A percentile compares a stretch with the other conserved stretches of the same genome.
These are phyloP conservation scores for Kondoa malvinella DNA, from an alignment of 768 basidiomycete genomes.

Conservation along the genomic window DNA sequence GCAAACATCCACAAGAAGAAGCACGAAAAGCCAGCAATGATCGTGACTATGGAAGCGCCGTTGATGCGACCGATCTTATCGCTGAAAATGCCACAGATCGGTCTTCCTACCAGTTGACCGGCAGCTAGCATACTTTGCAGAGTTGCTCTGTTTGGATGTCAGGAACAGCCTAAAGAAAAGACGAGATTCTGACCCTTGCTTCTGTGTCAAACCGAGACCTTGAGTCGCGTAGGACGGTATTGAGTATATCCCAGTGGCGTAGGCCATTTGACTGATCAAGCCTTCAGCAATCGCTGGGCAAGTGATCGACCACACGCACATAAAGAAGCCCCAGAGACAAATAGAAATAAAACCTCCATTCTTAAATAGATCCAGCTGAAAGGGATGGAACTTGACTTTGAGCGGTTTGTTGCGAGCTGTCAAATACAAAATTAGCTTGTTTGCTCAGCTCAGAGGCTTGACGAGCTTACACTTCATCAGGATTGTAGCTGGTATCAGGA, in stretches of 20 bases:
- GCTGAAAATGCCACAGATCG: slow-evolving; percentile 27
- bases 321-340: slow-evolving; percentile 28
- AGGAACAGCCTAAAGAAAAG: neutral
- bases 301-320: too few species aligned
- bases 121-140: slow-evolving; percentile 32
- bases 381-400: slow-evolving; percentile 26
- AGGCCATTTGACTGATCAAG: slow-evolving; percentile 30
- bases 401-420: slow-evolving; percentile 26
- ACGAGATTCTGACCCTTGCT: slow-evolving; percentile 27
- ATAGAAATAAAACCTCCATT: slow-evolving; percentile 31
- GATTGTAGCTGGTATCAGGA: slow-evolving; percentile 27
- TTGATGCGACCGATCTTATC: slow-evolving; percentile 31
- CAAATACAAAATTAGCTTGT: neutral
- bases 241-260: slow-evolving; percentile 29
- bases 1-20: slow-evolving; percentile 31
- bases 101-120: slow-evolving; percentile 31
- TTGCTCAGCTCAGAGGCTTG: too few species aligned
- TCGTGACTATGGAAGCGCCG: slow-evolving; percentile 28
- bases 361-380: slow-evolving; percentile 27
- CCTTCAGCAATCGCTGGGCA: too few species aligned
- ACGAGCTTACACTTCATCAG: slow-evolving; percentile 28
- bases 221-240: slow-evolving; percentile 30
- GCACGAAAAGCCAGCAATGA: slow-evolving; percentile 29
- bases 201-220: slow-evolving; percentile 29
- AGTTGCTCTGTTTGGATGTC: slow-evolving; percentile 16